Evolutionary conservation across 2,329 filamentous ascomycete species (phyloP).

Genomic region (Cladosporium halotolerans): DNA sequence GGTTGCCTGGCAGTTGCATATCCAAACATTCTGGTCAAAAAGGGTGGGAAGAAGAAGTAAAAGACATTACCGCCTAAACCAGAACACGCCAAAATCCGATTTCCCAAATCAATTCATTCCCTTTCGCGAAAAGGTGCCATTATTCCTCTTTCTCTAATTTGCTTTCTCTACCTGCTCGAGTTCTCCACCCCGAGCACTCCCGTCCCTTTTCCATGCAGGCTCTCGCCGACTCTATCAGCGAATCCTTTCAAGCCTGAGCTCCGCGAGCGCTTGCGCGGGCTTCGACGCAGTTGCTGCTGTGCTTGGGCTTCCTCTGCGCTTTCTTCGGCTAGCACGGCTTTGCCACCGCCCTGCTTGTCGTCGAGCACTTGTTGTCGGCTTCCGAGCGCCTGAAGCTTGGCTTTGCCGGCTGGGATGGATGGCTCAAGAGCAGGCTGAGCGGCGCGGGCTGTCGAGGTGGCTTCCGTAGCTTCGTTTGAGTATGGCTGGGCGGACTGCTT

Average conservation of each 20-base stretch:
- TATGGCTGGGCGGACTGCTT: constrained; percentile 20
- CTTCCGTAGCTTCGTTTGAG: constrained; percentile 19
- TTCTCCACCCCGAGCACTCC: constrained; percentile 42
- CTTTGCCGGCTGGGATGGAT: constrained; percentile 31
- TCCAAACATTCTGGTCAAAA: too few species aligned
- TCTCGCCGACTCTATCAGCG: constrained; percentile 40
- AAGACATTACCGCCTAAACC: constrained; percentile 1
- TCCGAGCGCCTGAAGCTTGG: constrained; percentile 32
- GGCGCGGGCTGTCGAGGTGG: constrained; percentile 19
- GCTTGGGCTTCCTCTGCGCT: constrained; percentile 33
- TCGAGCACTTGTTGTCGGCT: constrained; percentile 38
- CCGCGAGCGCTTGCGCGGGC: constrained; percentile 34
- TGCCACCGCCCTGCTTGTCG: constrained; percentile 32
- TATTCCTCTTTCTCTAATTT: neutral
- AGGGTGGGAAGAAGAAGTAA: neutral
- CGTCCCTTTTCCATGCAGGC: constrained; percentile 40
- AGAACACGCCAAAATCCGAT: neutral
- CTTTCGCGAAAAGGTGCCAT: neutral
- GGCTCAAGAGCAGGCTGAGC: constrained; percentile 19
- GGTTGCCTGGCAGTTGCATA: too few species aligned
- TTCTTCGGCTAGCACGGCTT: constrained; percentile 34
- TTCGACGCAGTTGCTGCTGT: constrained; percentile 31
- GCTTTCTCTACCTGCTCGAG: neutral
- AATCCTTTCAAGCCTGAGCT: constrained; percentile 35
- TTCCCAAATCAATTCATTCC: neutral